Evolutionary conservation across 2,329 filamentous ascomycete species (phyloP), one percentile per base, ranked within the genome.

Genomic region (Aspergillus brunneoviolaceus): DNA sequence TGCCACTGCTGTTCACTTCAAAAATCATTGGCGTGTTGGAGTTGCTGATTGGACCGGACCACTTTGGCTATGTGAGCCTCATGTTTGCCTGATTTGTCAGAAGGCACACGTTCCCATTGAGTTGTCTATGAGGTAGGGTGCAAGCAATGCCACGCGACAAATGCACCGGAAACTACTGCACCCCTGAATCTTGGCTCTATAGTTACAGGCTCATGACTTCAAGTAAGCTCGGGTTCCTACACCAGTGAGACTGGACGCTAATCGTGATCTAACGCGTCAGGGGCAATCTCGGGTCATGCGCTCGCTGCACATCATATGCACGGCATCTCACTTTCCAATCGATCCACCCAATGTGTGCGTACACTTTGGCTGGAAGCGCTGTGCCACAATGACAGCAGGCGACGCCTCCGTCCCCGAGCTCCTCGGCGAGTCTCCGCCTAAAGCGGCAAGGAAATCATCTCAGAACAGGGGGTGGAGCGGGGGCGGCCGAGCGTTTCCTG

Each of bases 391-490:
- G 39, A 45, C 39, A 45, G 14, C 39, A 45, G 39, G 7, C 6
- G 16, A 45, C 39, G 16, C 5, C 16, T 16, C 39, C 14, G 9
- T 45, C 7, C 39, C 6, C 2, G n/a, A 45, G 39, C 39, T 16
- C 6, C 4, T 16, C 16, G 39, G 16, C 4, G 10, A 10, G 33
- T 31, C 12, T 12, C 39, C 14, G 11, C 61, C 63, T 63, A 71
- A 72, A 72, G 71, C 69, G 69, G 70, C 69, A 65, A 67, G 60
- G 49, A 55, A 58, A 65, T 57, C 55, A 62, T 57, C 62, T 64
- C 21, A 61, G 66, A 67, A 60, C 58, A 65, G 65, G 67, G 69
- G 71, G 71, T 65, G 71, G 71, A 71, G 71, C 70, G 71, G 70
- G 71, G 63, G 56, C 65, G 62, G 65, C 64, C 64, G 64, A 60